Evolutionary conservation across 805 yeast genomes (phyloP), one percentile per base, ranked within the genome.

Genomic region (Candida verbasci): DNA sequence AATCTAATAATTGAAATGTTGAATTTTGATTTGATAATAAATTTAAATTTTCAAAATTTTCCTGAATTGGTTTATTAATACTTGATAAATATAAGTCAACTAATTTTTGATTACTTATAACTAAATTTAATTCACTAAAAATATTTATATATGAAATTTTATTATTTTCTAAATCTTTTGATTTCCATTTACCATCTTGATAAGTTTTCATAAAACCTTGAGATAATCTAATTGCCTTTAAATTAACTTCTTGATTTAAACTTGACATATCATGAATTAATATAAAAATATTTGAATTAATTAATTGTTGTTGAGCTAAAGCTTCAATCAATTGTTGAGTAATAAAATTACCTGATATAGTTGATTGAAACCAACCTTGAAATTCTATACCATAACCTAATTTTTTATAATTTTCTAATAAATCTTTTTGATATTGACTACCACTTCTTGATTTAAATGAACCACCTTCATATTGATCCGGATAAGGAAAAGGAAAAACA

Each of bases 321-420:
- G 79, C 71, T 49, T 86, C 95, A 20, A 87, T 69, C 35, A 84
- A 68, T 37, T 76, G 76, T 37, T 75, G 72, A 41, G 80, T 78
- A 50, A 80, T 75, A 53, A 79, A 80, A 55, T 78, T 78, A 31
- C 93, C 93, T 26, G 83, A 73, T 35, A 68, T 64, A 20, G 87
- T 71, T 29, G 82, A 70, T 53, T 85, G 76, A 63, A 84, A 86
- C 87, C 89, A 86, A 23, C 96, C 96, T 44, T 80, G 74, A 42
- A 80, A 70, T 53, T 80, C 84, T 29, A 78, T 69, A 31, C 88
- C 89, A 42, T 76, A 68, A 33, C 82, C 81, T 43, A 79, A 74
- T 38, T 70, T 72, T 50, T 70, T 75, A 44, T 86, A 72, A 42
- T 76, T 74, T 29, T 76, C 73, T 46, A 82, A 66, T 50, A 83